Percentiles rank a stretch among this genome's conserved stretches.
phyloP scores from a whole-genome alignment of 805 yeast genomes.

The Candida peoriensis region DNA sequence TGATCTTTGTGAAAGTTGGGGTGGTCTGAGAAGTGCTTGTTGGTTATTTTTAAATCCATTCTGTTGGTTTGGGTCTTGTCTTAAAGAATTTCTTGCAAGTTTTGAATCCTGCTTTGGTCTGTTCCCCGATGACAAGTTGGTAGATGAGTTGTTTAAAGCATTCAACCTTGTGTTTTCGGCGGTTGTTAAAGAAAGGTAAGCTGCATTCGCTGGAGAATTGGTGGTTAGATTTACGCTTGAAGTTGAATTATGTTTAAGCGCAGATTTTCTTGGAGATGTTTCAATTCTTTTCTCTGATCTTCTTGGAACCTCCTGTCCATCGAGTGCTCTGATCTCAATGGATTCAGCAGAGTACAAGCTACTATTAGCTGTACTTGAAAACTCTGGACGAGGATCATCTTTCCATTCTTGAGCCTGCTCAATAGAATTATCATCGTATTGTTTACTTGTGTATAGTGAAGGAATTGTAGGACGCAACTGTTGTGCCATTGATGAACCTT shows the following conservation, averaged over 20 bases:
- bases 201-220: conserved; percentile 47
- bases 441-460: conserved; percentile 11
- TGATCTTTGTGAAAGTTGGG: not conserved
- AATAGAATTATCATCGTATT: conserved; percentile 2
- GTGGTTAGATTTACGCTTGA: conserved; percentile 18
- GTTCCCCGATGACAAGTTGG: no score
- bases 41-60: not conserved
- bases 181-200: conserved; percentile 64
- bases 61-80: not conserved
- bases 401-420: not conserved
- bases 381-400: not conserved
- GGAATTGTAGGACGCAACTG: conserved; percentile 39
- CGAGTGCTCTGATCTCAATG: conserved; percentile 5
- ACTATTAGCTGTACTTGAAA: conserved; percentile 6
- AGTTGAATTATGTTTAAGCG: conserved; percentile 27
- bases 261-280: conserved; percentile 40
- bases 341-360: conserved; percentile 10
- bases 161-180: conserved; percentile 76
- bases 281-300: conserved; percentile 27
- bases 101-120: no score
- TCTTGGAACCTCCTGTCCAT: conserved; percentile 30
- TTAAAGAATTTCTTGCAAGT: conserved; percentile 20
- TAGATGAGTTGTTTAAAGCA: conserved; percentile 40
- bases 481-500: conserved; percentile 37
- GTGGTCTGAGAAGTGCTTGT: conserved; percentile 3